Base-by-base conservation (phyloP, 2,329 filamentous ascomycete genomes). In the Fulvia fulva region DNA sequence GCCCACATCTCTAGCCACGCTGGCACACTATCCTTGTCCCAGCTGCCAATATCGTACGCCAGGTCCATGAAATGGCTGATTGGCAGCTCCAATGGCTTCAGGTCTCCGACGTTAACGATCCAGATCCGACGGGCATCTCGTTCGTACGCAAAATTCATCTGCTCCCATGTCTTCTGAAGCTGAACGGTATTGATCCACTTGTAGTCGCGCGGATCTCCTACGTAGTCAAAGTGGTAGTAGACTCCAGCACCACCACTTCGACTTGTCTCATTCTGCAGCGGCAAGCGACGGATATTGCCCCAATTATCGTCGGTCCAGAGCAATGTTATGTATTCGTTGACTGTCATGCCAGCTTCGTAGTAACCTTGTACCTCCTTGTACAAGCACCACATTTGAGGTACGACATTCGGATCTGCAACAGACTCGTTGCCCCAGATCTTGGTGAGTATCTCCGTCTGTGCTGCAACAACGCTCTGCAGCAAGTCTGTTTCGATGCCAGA, bases 301-400 rank as follows among this genome's bases (percentile, higher is more conserved):
- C 61, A 68, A 46, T 67, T 89, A 72, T 89, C 87, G 68, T 89
- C 87, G 0, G 85, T 80, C 81, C 85, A 89, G 4, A 89, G 77
- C 23, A 89, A 75, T 1, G 84, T 89, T 26, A 89, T 81, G 66
- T 87, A 81, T 37, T 89, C 86, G 0, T 86, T 73, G 70, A 88
- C 80, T 1, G 75, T 74, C 68, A 89, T 78, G 1, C 87, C 87
- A 16, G 82, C 77, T 57, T 87, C 83, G 58, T 86, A 83, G 69
- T 90, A 89, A 6, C 82, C 81, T 72, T 87, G 85, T 1, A 90
- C 86, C 69, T 90, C 87, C 68, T 89, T 89, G 73, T 90, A 90
- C 60, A 90, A 74, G 65, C 86, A 88, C 86, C 87, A 89, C 73
- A 86, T 80, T 71, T 89, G 87, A 5, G 87, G 86, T 0, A 87